Evolutionary conservation across 2,329 filamentous ascomycete genomes (phyloP).

Genomic region (Sarocladiaceae sp.): DNA sequence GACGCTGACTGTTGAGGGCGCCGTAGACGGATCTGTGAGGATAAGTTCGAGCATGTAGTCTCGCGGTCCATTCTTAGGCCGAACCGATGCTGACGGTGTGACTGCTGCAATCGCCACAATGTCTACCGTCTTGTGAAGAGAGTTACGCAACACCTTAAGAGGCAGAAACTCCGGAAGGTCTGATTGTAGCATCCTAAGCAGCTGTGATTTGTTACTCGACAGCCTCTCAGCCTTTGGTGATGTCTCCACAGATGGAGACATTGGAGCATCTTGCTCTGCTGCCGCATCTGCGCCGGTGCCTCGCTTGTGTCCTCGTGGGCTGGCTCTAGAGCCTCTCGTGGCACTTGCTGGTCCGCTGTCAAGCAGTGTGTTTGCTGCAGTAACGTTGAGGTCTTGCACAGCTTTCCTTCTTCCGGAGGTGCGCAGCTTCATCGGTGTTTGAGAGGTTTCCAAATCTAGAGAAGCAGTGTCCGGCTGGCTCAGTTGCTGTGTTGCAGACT

Average conservation of each 20-base stretch:
- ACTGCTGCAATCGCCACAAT: conserved; percentile 51
- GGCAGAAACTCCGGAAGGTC: conserved; percentile 48
- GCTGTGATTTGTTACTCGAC: conserved; percentile 38
- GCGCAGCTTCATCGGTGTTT: neutral
- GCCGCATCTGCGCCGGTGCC: conserved; percentile 15
- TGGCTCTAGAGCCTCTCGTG: neutral
- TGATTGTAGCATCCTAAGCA: conserved; percentile 42
- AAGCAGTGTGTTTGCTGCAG: neutral
- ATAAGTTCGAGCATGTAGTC: conserved; percentile 58
- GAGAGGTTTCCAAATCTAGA: neutral
- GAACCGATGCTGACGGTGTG: conserved; percentile 43
- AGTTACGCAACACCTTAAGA: conserved; percentile 47
- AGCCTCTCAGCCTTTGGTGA: conserved; percentile 21
- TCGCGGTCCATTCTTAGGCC: conserved; percentile 53
- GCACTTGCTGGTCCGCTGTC: neutral
- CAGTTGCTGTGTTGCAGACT: neutral
- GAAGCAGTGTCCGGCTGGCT: neutral
- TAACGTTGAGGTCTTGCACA: neutral
- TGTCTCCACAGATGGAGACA: conserved; percentile 24
- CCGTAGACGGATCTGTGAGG: conserved; percentile 51
- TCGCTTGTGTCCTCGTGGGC: conserved; percentile 16
- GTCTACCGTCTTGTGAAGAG: conserved; percentile 46
- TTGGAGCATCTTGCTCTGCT: neutral
- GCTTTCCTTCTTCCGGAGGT: neutral
- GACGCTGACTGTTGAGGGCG: conserved; percentile 45